A percentile compares a stretch with the other conserved stretches of the same genome.
Evolutionary conservation across 2,329 filamentous ascomycete genomes (phyloP).

Genomic region (Proliferodiscus dingleyae): DNA sequence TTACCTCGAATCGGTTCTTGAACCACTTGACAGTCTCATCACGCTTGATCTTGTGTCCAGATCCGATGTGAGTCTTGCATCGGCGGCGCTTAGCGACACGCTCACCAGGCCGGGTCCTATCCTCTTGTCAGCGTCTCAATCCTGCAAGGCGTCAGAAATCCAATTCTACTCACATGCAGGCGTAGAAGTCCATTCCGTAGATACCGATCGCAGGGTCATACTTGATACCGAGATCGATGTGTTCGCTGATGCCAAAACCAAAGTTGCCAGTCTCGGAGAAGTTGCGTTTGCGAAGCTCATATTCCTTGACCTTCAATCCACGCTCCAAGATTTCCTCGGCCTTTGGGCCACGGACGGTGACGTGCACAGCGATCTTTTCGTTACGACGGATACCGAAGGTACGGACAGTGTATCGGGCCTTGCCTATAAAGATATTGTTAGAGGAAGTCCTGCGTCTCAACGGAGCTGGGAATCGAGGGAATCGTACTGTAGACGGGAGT

Average conservation of each 20-base stretch:
- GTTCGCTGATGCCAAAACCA: slow-evolving; percentile 99
- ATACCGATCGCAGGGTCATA: slow-evolving; percentile 98
- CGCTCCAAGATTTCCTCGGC: slow-evolving; percentile 99
- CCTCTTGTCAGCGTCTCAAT: slow-evolving; percentile 14
- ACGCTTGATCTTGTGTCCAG: slow-evolving; percentile 89
- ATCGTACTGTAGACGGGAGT: slow-evolving; percentile 98
- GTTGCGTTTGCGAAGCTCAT: slow-evolving; percentile 99
- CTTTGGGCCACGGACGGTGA: slow-evolving; percentile 98
- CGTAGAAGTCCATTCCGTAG: slow-evolving; percentile 99
- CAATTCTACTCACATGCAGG: slow-evolving; percentile 77
- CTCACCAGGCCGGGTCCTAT: slow-evolving; percentile 90
- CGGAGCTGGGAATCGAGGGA: too few relatives aligned
- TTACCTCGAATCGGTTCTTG: slow-evolving; percentile 48
- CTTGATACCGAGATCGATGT: slow-evolving; percentile 99
- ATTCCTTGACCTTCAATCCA: slow-evolving; percentile 99
- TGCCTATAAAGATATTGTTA: slow-evolving; percentile 54
- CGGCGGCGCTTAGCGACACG: slow-evolving; percentile 94
- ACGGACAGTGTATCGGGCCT: slow-evolving; percentile 99
- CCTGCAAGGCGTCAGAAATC: background rate
- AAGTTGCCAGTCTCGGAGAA: slow-evolving; percentile 99
- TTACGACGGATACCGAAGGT: slow-evolving; percentile 99
- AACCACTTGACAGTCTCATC: slow-evolving; percentile 98
- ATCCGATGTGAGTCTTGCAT: slow-evolving; percentile 78
- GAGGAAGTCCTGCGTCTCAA: slow-evolving; percentile 9
- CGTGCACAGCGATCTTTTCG: slow-evolving; percentile 99